A percentile compares a stretch with the other conserved stretches of the same genome.
These are phyloP conservation scores for Anisodus acutangulus DNA, from an alignment of 257 asterid genomes.

Conservation along the genomic window DNA sequence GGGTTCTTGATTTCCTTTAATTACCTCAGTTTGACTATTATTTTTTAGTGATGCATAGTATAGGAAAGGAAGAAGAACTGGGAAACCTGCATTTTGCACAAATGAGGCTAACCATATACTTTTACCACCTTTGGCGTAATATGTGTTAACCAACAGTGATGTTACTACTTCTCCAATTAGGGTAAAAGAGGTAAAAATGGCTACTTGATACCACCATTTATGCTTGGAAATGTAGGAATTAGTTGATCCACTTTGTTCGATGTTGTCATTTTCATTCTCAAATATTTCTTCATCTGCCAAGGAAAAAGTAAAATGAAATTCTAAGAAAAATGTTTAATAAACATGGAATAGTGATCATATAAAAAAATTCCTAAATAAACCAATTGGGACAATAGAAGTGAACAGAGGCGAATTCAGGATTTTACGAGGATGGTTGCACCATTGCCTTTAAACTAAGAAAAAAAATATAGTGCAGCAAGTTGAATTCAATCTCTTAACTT, in stretches of 20 bases:
- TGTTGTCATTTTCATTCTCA: not conserved
- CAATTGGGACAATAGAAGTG: too few relatives aligned
- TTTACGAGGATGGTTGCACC: too few relatives aligned
- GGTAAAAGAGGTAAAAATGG: constrained; percentile 37
- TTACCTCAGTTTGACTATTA: not conserved
- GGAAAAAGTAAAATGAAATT: not conserved
- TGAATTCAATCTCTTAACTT: too few relatives aligned
- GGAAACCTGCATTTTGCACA: constrained; percentile 52
- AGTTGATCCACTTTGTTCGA: not conserved
- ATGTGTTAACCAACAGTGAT: constrained; percentile 47
- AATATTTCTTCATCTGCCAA: not conserved
- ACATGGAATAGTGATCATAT: not conserved
- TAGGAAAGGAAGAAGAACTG: constrained; percentile 47
- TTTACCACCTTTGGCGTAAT: constrained; percentile 56
- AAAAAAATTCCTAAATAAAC: too few relatives aligned
- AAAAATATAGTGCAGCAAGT: too few relatives aligned
- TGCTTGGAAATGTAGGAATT: not conserved
- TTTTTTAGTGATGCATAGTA: not conserved
- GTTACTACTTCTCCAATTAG: constrained; percentile 50
- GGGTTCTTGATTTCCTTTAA: not conserved
- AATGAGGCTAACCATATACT: constrained; percentile 52
- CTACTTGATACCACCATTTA: constrained; percentile 44
- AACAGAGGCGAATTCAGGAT: too few relatives aligned
- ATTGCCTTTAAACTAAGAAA: too few relatives aligned
- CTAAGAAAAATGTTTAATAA: not conserved